Conservation (phyloP, 140 eudicot genomes). For the Cichorium intybus region DNA sequence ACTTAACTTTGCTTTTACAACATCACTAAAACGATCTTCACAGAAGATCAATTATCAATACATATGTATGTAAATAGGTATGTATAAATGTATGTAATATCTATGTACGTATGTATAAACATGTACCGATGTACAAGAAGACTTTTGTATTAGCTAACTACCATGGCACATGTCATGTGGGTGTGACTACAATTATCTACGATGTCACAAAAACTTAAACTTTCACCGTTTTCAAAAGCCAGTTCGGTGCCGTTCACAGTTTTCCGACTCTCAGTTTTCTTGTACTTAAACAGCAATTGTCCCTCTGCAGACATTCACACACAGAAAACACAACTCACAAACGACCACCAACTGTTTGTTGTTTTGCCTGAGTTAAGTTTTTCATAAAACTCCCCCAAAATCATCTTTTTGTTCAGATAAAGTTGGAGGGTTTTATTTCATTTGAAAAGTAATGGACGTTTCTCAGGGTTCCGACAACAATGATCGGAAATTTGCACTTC, state of each 20-base stretch:
- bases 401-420: neutral
- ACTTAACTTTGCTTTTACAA: neutral
- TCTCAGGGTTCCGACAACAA: neutral
- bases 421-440: neutral
- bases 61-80: neutral
- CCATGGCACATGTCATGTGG: conserved; percentile 14
- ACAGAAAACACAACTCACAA: conserved; percentile 3
- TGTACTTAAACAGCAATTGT: conserved; percentile 16
- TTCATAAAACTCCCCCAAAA: neutral
- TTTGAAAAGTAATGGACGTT: conserved; percentile 3
- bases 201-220: conserved; percentile 15
- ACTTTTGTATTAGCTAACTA: neutral
- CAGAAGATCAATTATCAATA: neutral
- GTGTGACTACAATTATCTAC: conserved; percentile 18
- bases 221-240: conserved; percentile 37
- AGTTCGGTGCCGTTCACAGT: conserved; percentile 23
- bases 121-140: neutral
- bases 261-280: conserved; percentile 29
- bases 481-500: conserved; percentile 48
- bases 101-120: too few species aligned
- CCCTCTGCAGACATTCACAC: conserved; percentile 34
- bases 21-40: neutral
- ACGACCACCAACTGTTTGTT: conserved; percentile 12
- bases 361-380: conserved; percentile 2
- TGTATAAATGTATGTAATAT: neutral